Base-by-base conservation (phyloP, 176 grass and related monocot genomes). In the Chrysopogon serrulatus region DNA sequence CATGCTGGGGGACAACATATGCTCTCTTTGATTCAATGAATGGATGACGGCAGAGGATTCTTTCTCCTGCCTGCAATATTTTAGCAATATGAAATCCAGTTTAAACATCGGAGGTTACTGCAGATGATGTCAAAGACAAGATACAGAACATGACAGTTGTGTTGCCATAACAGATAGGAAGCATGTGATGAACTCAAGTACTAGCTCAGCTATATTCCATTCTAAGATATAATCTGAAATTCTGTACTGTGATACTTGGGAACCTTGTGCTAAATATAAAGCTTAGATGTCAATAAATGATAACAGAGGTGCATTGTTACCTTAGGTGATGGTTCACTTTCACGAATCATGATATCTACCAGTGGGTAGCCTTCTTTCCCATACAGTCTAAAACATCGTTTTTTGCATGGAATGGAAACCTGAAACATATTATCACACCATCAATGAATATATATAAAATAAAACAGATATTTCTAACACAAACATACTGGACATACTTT, bases 321-420 rank as follows among this genome's bases (percentile, higher is more conserved):
- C 77, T 84, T 92, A 51, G 96, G 96, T 56, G 93, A 77, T 80
- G 91, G 83, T 90, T 99, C 96, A 81, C 83, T 88, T 87, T 96
- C 93, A 77, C 93, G 87, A 42, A 85, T 90, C 89, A 98, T 99
- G 16, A 99, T 93, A 77, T 99, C 96, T 77, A 99, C 96, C 61
- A 99, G 90, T 11, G 96, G 80, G 47, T 95, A 95, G 36, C 91
- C 96, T 89, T 96, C 96, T 92, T 87, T 99, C 23, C 96, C 96
- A 79, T 87, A 96, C 81, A 96, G 85, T 89, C 96, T 95, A 74
- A 94, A 99, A 71, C 90, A 81, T 75, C 74, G 83, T 21, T 99
- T 99, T 99, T 96, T 99, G 82, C 93, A 99, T 66, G 96, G 96
- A 84, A 99, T 99, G 59, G 96, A 96, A 18, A 99, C 96, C 96